These are phyloP conservation scores for Komagataea norvegica DNA, from an alignment of 1,139 yeast species.

Conservation along the genomic window DNA sequence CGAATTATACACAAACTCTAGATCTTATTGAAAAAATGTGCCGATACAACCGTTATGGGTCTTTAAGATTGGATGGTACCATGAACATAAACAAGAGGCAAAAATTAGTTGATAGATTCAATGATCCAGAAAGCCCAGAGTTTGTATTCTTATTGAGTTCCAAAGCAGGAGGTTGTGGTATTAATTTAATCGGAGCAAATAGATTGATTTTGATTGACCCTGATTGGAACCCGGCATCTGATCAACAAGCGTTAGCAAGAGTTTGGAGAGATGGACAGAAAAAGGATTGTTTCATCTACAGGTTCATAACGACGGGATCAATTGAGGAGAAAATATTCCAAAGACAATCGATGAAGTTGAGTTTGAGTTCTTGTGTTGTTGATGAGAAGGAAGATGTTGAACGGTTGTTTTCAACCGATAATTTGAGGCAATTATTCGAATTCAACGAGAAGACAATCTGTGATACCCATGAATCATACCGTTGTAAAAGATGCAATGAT, in stretches of 20 bases:
- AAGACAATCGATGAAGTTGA: constrained; percentile 93
- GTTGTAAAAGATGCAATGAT: constrained; percentile 74
- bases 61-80: constrained; percentile 86
- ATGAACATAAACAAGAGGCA: constrained; percentile 91
- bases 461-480: constrained; percentile 90
- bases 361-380: constrained; percentile 91
- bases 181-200: constrained; percentile 93
- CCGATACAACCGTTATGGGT: constrained; percentile 66
- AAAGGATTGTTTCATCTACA: constrained; percentile 90
- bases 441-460: constrained; percentile 66
- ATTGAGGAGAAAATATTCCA: constrained; percentile 96
- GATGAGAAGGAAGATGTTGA: constrained; percentile 97
- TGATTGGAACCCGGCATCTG: constrained; percentile 99
- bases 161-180: constrained; percentile 99
- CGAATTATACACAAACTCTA: constrained; percentile 90
- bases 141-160: constrained; percentile 86
- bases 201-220: constrained; percentile 87
- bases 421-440: constrained; percentile 68
- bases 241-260: constrained; percentile 95
- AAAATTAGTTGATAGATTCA: constrained; percentile 84
- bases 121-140: constrained; percentile 84
- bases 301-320: constrained; percentile 91
- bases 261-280: constrained; percentile 99
- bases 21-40: constrained; percentile 89
- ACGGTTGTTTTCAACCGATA: constrained; percentile 80